Evolutionary conservation across 345 rosid species (phyloP), one percentile per base, ranked within the genome.

Genomic region (Cochlearia excelsa): DNA sequence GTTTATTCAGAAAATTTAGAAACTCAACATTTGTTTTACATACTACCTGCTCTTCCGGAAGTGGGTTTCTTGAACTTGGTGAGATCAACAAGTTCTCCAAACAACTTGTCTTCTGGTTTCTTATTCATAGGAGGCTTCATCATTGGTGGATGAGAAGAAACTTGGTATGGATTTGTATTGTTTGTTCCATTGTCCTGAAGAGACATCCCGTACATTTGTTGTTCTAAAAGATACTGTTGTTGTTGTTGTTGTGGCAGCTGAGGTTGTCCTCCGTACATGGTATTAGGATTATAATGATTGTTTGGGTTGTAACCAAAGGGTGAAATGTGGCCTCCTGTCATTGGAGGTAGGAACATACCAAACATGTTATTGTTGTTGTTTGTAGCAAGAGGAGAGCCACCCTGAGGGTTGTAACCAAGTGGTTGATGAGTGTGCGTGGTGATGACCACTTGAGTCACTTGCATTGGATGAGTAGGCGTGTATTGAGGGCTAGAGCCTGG

Each of bases 21-120:
- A 59, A 46, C 49, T 60, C 44, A 63, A 59, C 59, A 51, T 38
- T 28, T 34, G 43, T 47, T 62, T 85, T 85, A 88, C 93, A 83
- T 79, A 80, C 96, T 84, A 72, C 96, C 93, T 42, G 91, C 83
- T 72, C 77, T 80, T 59, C 77, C 80, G n/a, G 85, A 68, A 51
- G 80, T 69, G 7, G 82, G 54, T 1, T 85, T 68, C 75, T 94
- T 94, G 68, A 84, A 61, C 66, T 90, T 94, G 5, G 97, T 76
- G 73, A 94, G 76, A 37, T 90, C 95, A 51, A 94, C 95, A 44
- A 94, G 96, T 70, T 94, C 97, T 44, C 99, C 97, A 65, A 94
- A 94, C 46, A 94, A 71, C 84, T 80, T 90, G 68, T 94, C 84
- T 65, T 83, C 87, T 5, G 84, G 89, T 65, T 81, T 86, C 43